Evolutionary conservation across 345 rosid species (phyloP).

Genomic region (Isatis tinctoria): DNA sequence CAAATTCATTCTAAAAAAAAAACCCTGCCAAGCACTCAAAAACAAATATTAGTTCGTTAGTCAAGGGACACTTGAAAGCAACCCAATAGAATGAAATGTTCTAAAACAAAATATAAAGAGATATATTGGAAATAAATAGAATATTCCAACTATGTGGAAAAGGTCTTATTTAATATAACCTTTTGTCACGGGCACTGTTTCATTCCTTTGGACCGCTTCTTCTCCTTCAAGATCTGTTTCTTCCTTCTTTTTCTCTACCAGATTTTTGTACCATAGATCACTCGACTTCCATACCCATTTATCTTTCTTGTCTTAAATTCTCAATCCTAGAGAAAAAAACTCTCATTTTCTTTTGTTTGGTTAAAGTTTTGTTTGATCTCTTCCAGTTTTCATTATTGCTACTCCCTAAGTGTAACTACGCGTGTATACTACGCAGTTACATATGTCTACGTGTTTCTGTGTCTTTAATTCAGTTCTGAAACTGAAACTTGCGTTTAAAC

Average conservation of each 20-base stretch:
- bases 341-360: background rate
- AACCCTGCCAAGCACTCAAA: background rate
- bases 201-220: constrained; percentile 26
- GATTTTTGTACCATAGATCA: constrained; percentile 15
- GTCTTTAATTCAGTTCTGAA: constrained; percentile 14
- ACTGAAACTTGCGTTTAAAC: background rate
- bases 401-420: constrained; percentile 20
- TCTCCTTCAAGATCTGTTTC: constrained; percentile 30
- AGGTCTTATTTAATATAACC: constrained; percentile 14
- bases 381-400: constrained; percentile 1
- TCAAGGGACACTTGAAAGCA: background rate
- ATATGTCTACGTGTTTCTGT: constrained; percentile 4
- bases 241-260: constrained; percentile 29
- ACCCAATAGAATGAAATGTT: background rate
- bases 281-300: constrained; percentile 3
- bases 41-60: constrained; percentile 20
- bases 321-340: background rate
- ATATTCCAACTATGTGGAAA: constrained; percentile 16
- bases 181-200: constrained; percentile 29
- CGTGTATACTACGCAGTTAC: constrained; percentile 24
- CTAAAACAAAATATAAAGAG: background rate
- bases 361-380: background rate
- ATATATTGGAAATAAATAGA: background rate
- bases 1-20: background rate
- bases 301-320: constrained; percentile 15